Evolutionary conservation across 1,139 yeast genomes (phyloP), one percentile per base, ranked within the genome.

Genomic region (Magnusiomyces magnusii): DNA sequence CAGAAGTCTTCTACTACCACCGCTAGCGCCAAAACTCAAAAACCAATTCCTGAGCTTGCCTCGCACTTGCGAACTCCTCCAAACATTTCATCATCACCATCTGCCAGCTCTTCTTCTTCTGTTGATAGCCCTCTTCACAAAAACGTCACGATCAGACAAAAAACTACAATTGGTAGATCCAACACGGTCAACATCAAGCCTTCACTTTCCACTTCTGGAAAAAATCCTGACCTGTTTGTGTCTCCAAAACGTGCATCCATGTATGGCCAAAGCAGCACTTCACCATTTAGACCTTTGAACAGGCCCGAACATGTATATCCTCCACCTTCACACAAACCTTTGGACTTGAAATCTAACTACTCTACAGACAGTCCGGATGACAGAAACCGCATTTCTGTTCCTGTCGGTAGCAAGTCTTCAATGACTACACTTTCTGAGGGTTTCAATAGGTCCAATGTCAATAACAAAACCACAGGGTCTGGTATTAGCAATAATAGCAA

Each of bases 281-380:
- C 58, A 3, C 58, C 58, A 19, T 53, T 51, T 28, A 41, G 59
- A n/a, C 59, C 59, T 17, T 47, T 54, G 10, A 54, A 57, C n/a
- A 56, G 59, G 3, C 59, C 59, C 34, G 54, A 54, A 5, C 57
- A 57, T 24, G 31, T 57, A 17, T 54, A 57, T 39, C 59, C 59
- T 15, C 59, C 51, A n/a, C 13, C 39, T 41, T 19, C 51, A 13
- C 51, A 54, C 52, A 57, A 57, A 21, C 51, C 51, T 2, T n/a
- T 25, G n/a, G 34, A 31, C 36, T 13, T 31, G 36, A 31, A 31
- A 31, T 31, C 21, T 21, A 44, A 24, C 25, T 21, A 21, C 21
- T n/a, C 49, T 44, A 21, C 21, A 2, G 49, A 21, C 49, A 44
- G 21, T 44, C 21, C 49, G 2, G 49, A 31, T 7, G 36, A 31